Base-by-base conservation (phyloP, 2,329 filamentous ascomycete genomes). In the Alternaria alternata region DNA sequence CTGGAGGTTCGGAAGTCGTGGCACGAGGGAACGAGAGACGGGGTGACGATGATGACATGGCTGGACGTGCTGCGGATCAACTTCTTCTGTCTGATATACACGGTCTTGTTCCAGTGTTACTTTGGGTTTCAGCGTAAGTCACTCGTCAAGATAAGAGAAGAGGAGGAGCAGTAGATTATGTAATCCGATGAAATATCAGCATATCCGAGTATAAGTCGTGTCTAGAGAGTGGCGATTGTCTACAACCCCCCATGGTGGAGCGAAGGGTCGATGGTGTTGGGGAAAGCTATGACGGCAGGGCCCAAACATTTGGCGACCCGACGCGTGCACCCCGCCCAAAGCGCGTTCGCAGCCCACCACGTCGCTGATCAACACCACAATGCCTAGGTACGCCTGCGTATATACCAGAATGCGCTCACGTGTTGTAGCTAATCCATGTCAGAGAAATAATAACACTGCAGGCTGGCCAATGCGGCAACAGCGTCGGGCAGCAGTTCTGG, bases 401-500 rank as follows among this genome's bases (percentile, higher is more conserved):
- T n/a, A 26, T 38, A 34, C 30, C n/a, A 44, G 22, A 55, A 7
- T 3, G 8, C 38, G 32, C 20, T 24, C 34, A 14, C 41, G 24
- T 39, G 18, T 26, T 36, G 39, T 43, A 28, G 52, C 64, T 70
- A n/a, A 71, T 43, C 22, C 6, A 22, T 7, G 7, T 1, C 72
- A 97, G 95, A 82, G 95, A 99, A 87, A 99, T 99, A 75, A 99
- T 99, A 81, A 99, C 96, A 64, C 91, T 99, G 74, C 95, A 99
- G 83, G 94, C 96, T 68, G 95, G 95, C 87, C 95, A 98, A 82
- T 98, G 95, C 86, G 95, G 94, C 87, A 98, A 98, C 84, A 97
- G 94, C 88, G 94, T 98, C 79, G 95, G 95, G 61, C 94, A 92
- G 75, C 93, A 98, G 78, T 99, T 99, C 82, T 99, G 95, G 95